Conservation (phyloP, 2,329 filamentous ascomycete species). For the Coniochaeta sp. region DNA sequence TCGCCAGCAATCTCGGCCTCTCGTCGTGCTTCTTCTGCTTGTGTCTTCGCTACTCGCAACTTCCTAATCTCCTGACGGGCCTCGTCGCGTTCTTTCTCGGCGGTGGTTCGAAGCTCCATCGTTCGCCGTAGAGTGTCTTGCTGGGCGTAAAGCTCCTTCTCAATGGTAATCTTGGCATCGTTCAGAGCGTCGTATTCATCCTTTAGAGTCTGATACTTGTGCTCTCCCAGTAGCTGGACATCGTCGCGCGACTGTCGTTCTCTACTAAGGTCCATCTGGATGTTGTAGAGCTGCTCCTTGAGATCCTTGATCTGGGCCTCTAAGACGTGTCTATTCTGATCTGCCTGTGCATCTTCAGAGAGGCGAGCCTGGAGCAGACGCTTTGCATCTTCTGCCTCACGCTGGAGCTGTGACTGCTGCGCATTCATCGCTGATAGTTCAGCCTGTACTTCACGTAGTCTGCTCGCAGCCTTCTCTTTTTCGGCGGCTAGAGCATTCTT, state of each 20-base stretch:
- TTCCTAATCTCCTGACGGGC: slow-evolving; percentile 78
- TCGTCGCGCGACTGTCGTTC: slow-evolving; percentile 93
- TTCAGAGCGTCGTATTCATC: slow-evolving; percentile 82
- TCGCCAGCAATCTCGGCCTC: slow-evolving; percentile 77
- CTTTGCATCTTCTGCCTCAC: slow-evolving; percentile 84
- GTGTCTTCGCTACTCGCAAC: slow-evolving; percentile 74
- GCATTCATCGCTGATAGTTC: slow-evolving; percentile 81
- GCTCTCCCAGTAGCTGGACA: slow-evolving; percentile 81
- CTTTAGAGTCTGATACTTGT: slow-evolving; percentile 75
- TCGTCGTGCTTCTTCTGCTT: slow-evolving; percentile 77
- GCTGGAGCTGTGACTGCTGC: slow-evolving; percentile 75
- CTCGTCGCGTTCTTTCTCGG: slow-evolving; percentile 83
- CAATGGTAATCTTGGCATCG: slow-evolving; percentile 92
- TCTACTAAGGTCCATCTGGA: slow-evolving; percentile 81
- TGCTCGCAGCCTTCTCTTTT: slow-evolving; percentile 69
- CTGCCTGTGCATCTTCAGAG: slow-evolving; percentile 80
- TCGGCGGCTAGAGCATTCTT: slow-evolving; percentile 63
- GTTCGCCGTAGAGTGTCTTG: slow-evolving; percentile 85
- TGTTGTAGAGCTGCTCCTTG: slow-evolving; percentile 75
- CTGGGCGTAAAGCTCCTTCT: slow-evolving; percentile 95
- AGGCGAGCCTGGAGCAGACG: slow-evolving; percentile 79
- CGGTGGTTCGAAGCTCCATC: slow-evolving; percentile 69
- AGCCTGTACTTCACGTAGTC: slow-evolving; percentile 77
- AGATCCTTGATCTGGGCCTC: slow-evolving; percentile 83
- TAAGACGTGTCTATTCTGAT: slow-evolving; percentile 71